Base-by-base conservation (phyloP, 441 rosid genomes). In the Geranium incanum region DNA sequence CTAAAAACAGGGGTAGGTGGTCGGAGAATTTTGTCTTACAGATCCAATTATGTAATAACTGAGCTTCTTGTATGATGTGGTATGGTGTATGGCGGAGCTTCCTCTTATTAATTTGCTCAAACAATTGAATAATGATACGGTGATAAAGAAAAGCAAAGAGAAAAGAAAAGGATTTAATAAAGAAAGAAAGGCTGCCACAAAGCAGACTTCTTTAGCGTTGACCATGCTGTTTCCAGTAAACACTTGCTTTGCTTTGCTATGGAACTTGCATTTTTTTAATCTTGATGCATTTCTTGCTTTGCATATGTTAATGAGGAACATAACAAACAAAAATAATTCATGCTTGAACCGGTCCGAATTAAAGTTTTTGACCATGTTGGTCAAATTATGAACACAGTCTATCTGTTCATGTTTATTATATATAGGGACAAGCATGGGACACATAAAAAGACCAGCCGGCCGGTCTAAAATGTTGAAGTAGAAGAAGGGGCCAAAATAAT, bases 11-110 rank as follows among this genome's bases (percentile, higher is more conserved):
- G 71, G 72, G 70, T 12, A 68, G 83, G 80, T 77, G 72, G 48
- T 68, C 9, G 9, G 41, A 77, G 76, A 78, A 84, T 77, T 77
- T 83, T 87, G 83, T 23, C 7, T 19, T 2, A 69, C 64, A 6
- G 19, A 72, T 67, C 72, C 70, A 81, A 65, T 60, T 68, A 28
- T 28, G 33, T 28, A 68, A 57, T 21, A 57, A 23, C 63, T 57
- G 63, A 57, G 63, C 28, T 57, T 15, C 63, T 1, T 15, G 63
- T 57, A 16, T 1, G 21, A 13, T 45, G 12, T 43, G 11, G 50
- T 43, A 12, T 43, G 50, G 50, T 43, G 50, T 41, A 1, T 39
- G 45, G 60, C 13, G 77, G 70, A 72, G 73, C 59, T 33, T 37
- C n/a, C 3, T 39, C 74, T 77, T 64, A 60, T 60, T 75, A 70